phyloP scores from a whole-genome alignment of 176 grass and related monocot genomes.

The Tillandsia fasciculata region DNA sequence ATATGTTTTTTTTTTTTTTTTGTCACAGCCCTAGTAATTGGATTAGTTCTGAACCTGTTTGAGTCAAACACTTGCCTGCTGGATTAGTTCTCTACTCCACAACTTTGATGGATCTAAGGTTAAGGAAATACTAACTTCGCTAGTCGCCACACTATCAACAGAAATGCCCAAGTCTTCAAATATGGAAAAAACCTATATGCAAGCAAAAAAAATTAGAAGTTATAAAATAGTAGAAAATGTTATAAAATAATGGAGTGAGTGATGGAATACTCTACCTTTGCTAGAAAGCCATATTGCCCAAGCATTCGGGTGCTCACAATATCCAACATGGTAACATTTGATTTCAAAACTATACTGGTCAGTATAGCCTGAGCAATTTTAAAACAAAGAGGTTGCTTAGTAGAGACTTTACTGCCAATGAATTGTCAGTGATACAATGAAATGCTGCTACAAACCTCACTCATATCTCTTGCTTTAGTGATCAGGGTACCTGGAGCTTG shows the following conservation, averaged over 20 bases:
- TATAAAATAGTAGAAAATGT: background rate
- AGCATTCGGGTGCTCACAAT: conserved; percentile 94
- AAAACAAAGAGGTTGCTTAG: conserved; percentile 2
- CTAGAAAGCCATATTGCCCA: conserved; percentile 94
- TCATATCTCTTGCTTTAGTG: conserved; percentile 80
- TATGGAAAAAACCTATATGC: conserved; percentile 75
- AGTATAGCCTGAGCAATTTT: conserved; percentile 47
- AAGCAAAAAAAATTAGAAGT: conserved; percentile 7
- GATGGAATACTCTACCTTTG: conserved; percentile 38
- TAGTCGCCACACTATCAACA: conserved; percentile 90
- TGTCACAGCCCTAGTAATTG: background rate
- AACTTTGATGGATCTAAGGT: conserved; percentile 86
- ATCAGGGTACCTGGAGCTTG: conserved; percentile 91
- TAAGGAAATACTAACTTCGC: conserved; percentile 93
- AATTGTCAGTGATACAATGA: background rate
- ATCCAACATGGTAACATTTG: conserved; percentile 94
- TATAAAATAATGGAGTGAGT: background rate
- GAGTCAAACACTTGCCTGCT: conserved; percentile 47
- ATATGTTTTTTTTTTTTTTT: background rate
- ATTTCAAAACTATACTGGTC: conserved; percentile 93
- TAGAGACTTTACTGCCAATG: too few species aligned
- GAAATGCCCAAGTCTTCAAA: conserved; percentile 93
- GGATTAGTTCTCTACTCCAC: conserved; percentile 73
- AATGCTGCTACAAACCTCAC: conserved; percentile 43
- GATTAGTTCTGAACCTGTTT: background rate